These are phyloP conservation scores for Heterobasidion annosum DNA, from an alignment of 1,284 basidiomycete genomes.

Conservation along the genomic window DNA sequence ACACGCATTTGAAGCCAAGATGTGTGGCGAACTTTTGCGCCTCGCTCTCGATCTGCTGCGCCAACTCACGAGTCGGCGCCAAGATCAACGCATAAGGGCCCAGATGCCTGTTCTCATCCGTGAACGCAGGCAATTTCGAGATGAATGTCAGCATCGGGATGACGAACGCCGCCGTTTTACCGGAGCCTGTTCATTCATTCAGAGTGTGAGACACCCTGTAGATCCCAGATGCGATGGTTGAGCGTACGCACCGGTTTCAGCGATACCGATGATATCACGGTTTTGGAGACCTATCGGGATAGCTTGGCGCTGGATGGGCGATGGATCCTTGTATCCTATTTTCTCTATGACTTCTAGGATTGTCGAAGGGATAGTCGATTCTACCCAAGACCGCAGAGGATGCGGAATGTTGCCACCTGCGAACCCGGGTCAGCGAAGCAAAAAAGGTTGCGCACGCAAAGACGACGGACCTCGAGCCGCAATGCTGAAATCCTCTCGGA, in stretches of 20 bases:
- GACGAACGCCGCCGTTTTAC: conserved; percentile 99
- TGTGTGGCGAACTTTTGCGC: conserved; percentile 85
- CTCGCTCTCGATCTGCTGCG: conserved; percentile 95
- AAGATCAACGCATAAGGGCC: conserved; percentile 93
- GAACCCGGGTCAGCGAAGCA: conserved; percentile 1
- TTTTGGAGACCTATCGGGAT: conserved; percentile 97
- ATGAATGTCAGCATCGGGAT: conserved; percentile 98
- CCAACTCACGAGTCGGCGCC: conserved; percentile 94
- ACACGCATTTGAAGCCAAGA: conserved; percentile 88
- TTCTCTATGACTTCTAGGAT: conserved; percentile 82
- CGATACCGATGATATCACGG: conserved; percentile 95
- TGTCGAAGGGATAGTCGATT: conserved; percentile 73
- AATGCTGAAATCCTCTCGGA: conserved; percentile 97
- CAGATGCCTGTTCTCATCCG: conserved; percentile 86
- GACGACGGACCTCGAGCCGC: conserved; percentile 67
- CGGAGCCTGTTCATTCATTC: conserved; percentile 59
- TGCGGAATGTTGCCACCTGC: conserved; percentile 87
- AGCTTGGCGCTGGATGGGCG: conserved; percentile 94
- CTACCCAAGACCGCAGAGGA: conserved; percentile 87
- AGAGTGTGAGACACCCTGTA: background rate
- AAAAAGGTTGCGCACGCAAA: background rate
- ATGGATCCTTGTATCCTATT: conserved; percentile 95
- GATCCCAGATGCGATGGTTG: background rate
- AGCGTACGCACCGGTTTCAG: conserved; percentile 74
- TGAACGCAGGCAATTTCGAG: conserved; percentile 72